Conservation (phyloP, 805 yeast genomes). For the Myxozyma geophila region DNA sequence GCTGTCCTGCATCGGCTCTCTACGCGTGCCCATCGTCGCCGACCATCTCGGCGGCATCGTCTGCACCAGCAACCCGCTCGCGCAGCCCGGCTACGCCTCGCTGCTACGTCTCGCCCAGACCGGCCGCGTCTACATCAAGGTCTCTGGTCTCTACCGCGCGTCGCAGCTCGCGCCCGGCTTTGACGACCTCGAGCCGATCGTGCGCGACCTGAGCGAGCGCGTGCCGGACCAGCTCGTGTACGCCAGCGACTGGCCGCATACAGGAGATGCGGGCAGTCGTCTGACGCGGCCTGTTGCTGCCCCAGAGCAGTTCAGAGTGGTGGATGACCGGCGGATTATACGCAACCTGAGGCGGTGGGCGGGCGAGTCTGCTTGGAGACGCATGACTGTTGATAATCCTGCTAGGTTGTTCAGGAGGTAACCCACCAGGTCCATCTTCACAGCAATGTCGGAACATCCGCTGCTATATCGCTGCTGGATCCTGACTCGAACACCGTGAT, state of each 20-base stretch:
- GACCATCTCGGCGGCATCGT: conserved; percentile 13
- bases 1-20: conserved; percentile 5
- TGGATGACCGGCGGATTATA: conserved; percentile 3
- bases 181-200: conserved; percentile 1
- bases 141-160: conserved; percentile 17
- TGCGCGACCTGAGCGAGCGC: not conserved
- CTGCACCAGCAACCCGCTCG: conserved; percentile 3
- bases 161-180: not conserved
- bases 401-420: not conserved
- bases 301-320: not conserved
- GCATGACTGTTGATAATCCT: conserved; percentile 7
- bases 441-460: not conserved
- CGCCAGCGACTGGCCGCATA: conserved; percentile 22
- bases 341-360: not conserved
- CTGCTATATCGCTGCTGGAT: too few species aligned
- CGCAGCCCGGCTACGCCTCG: conserved; percentile 14
- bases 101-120: conserved; percentile 4
- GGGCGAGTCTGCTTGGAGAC: not conserved
- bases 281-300: not conserved
- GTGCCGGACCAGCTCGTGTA: conserved; percentile 11
- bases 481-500: too few species aligned
- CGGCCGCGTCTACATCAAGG: conserved; percentile 9
- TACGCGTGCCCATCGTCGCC: conserved; percentile 12
- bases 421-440: not conserved
- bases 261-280: not conserved